Conservation (phyloP, 345 rosid species). For the Crucihimalaya himalaica region DNA sequence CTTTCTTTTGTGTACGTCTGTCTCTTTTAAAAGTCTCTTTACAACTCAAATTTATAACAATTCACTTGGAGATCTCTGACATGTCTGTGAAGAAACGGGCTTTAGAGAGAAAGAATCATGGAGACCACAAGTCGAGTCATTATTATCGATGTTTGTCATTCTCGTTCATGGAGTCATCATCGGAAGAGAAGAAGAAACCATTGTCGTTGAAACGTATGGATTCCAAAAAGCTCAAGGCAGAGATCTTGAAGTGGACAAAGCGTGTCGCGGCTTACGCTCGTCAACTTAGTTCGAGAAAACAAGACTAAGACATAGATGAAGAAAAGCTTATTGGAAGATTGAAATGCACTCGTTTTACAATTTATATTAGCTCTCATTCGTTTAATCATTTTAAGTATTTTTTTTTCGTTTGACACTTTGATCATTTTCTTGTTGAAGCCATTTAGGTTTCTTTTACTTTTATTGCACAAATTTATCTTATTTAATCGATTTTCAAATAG, state of each 20-base stretch:
- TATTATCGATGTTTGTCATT: slow-evolving; percentile 49
- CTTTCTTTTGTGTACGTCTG: slow-evolving; percentile 29
- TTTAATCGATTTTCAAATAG: no score
- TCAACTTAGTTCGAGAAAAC: slow-evolving; percentile 60
- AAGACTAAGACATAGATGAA: slow-evolving; percentile 19
- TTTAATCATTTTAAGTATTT: slow-evolving; percentile 1
- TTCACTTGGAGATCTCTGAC: slow-evolving; percentile 11
- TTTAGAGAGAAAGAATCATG: slow-evolving; percentile 30
- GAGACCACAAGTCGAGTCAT: slow-evolving; percentile 22
- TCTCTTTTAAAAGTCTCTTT: slow-evolving; percentile 17
- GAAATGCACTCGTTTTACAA: background rate
- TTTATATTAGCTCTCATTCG: background rate
- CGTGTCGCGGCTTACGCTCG: slow-evolving; percentile 76
- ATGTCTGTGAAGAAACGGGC: slow-evolving; percentile 39
- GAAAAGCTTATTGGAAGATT: slow-evolving; percentile 10
- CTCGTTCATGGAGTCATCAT: slow-evolving; percentile 50
- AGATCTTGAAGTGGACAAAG: slow-evolving; percentile 83
- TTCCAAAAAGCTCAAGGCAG: slow-evolving; percentile 67
- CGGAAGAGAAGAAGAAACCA: slow-evolving; percentile 44
- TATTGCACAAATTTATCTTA: no score
- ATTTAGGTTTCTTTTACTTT: no score
- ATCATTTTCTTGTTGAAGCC: slow-evolving; percentile 23
- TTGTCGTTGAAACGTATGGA: slow-evolving; percentile 53
- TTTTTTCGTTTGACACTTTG: background rate
- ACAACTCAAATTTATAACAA: background rate